Evolutionary conservation across 257 asterid species (phyloP), one percentile per base, ranked within the genome.

Genomic region (Nicotiana tomentosiformis): DNA sequence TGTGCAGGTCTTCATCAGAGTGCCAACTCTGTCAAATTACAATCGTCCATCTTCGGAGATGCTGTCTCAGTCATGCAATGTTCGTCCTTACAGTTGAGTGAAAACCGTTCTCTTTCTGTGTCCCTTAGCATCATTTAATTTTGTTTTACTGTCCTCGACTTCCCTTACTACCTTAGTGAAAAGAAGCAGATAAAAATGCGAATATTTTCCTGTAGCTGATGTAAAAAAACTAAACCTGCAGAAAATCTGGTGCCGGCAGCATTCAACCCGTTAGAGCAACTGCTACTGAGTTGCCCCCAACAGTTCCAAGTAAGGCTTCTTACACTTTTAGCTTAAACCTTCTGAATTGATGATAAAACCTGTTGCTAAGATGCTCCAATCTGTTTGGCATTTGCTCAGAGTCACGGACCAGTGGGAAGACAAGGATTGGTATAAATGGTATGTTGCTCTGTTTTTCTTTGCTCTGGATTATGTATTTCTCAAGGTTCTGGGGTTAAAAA

Each of bases 271-370:
- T 72, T 4, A 72, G 79, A 72, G 79, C 79, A 46, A 46, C 37
- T 46, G 79, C 79, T 72, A 72, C 79, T 23, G 79, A 46, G 79
- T 29, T 46, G 7, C 79, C 79, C 23, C 79, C 79, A 23, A 72
- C 79, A 23, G 79, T 72, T 72, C 39, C 61, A 72, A 72, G 79
- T 72, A 72, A 72, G 20, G 49, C 1, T 72, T 23, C n/a, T 72
- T 72, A 23, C 61, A 23, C 29, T 46, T 72, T 12, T 72, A 72
- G 23, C 32, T 72, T 46, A 23, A 46, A 12, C 61, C 15, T 23
- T 46, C 14, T 46, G 39, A 46, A 46, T 72, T 72, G 61, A 46
- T 72, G 39, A 72, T 72, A 14, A 23, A 46, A 26, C 57, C 14
- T 46, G 14, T 72, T 72, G 60, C 32, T 72, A 35, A 72, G n/a